Conservation (phyloP, 2,329 filamentous ascomycete genomes). For the Beauveria varroae region DNA sequence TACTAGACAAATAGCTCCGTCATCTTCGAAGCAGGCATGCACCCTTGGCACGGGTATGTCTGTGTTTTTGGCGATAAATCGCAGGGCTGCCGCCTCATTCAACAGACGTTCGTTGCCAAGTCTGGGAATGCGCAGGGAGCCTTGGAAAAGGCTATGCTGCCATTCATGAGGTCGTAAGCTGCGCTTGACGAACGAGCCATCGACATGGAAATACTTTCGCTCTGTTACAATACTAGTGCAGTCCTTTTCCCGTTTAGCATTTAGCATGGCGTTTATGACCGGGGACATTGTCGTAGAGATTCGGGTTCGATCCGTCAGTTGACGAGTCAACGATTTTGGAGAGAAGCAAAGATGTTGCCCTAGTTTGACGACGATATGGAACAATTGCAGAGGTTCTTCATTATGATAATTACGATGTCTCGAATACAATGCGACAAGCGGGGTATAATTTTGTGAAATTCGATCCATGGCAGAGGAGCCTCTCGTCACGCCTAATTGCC, state of each 20-base stretch:
- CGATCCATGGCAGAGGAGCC: too few species aligned
- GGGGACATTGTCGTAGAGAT: not conserved
- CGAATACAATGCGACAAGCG: too few species aligned
- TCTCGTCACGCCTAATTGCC: too few species aligned
- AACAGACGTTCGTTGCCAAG: constrained; percentile 15
- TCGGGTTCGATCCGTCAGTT: not conserved
- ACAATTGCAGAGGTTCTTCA: too few species aligned
- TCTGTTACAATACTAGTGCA: constrained; percentile 10
- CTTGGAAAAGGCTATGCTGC: constrained; percentile 10
- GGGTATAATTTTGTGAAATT: too few species aligned
- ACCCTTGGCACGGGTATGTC: constrained; percentile 16
- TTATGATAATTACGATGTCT: too few species aligned
- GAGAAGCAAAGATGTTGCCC: not conserved
- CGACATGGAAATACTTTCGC: constrained; percentile 11
- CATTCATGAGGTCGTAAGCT: constrained; percentile 14
- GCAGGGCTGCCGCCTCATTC: constrained; percentile 15
- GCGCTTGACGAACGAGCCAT: constrained; percentile 13
- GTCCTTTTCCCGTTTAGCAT: constrained; percentile 8
- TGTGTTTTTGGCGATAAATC: constrained; percentile 15
- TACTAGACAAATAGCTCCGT: constrained; percentile 14
- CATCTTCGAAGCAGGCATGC: constrained; percentile 16
- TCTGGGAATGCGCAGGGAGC: constrained; percentile 9
- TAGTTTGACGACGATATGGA: too few species aligned
- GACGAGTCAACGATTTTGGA: not conserved
- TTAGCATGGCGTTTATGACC: constrained; percentile 11